phyloP scores from a whole-genome alignment of 192 early-diverging fungal genomes.

The Physocladia obscura region DNA sequence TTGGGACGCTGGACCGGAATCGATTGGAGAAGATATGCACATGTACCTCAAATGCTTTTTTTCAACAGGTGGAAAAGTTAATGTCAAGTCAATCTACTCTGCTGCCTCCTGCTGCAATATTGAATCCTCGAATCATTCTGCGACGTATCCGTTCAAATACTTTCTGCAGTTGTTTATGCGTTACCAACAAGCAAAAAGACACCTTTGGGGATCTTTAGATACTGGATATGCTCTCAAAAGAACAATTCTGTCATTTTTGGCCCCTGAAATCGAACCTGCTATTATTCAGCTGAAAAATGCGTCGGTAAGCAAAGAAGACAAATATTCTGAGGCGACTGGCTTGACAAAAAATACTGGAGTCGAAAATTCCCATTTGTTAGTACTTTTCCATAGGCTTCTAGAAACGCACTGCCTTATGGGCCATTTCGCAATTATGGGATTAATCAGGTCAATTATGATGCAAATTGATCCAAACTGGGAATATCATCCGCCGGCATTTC shows the following conservation, averaged over 20 bases:
- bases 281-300: conserved; percentile 29
- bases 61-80: conserved; percentile 64
- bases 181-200: conserved; percentile 70
- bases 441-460: conserved; percentile 37
- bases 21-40: conserved; percentile 82
- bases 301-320: conserved; percentile 27
- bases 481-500: conserved; percentile 19
- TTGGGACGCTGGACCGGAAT: conserved; percentile 76
- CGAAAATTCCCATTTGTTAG: not conserved
- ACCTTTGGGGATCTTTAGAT: conserved; percentile 74
- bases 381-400: conserved; percentile 44
- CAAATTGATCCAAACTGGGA: conserved; percentile 29
- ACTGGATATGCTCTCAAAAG: conserved; percentile 58
- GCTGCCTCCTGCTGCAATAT: conserved; percentile 65
- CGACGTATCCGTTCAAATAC: not conserved
- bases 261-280: conserved; percentile 33
- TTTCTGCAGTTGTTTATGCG: conserved; percentile 53
- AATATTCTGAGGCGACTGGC: conserved; percentile 14
- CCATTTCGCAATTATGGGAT: conserved; percentile 41
- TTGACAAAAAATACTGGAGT: not conserved
- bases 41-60: conserved; percentile 83
- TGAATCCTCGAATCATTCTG: conserved; percentile 10
- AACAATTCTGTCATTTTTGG: conserved; percentile 26
- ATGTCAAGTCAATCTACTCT: conserved; percentile 69
- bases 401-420: conserved; percentile 54